A percentile compares a stretch with the other conserved stretches of the same genome.
phyloP scores from a whole-genome alignment of 169 alveolate genomes.

The Perkinsus chesapeaki region DNA sequence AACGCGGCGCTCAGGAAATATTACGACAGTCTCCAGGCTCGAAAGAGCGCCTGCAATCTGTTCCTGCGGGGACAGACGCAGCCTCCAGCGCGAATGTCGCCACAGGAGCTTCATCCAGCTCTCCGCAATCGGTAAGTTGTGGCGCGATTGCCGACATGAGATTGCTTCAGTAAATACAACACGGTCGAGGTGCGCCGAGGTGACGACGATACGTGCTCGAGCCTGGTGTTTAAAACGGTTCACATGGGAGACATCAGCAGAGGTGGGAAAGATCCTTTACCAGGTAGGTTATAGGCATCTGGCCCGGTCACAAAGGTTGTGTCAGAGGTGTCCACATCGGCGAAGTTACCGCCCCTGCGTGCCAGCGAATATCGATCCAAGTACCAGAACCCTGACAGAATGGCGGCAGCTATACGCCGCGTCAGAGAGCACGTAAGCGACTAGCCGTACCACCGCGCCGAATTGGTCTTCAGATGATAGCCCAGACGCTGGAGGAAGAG shows the following conservation, averaged over 20 bases:
- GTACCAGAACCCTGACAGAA: background rate
- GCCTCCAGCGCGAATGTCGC: background rate
- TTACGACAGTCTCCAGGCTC: background rate
- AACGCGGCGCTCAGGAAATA: background rate
- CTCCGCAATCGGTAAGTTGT: background rate
- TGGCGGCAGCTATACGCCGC: background rate
- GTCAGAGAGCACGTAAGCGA: background rate
- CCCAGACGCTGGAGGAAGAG: background rate
- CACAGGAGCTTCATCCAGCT: background rate
- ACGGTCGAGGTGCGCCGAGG: background rate
- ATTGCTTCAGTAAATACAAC: background rate
- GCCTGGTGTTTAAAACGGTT: background rate
- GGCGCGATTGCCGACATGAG: background rate
- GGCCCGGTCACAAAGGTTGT: background rate
- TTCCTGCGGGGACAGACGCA: background rate
- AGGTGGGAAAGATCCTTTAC: background rate
- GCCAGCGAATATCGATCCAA: background rate
- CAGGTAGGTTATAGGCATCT: background rate
- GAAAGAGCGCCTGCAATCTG: background rate
- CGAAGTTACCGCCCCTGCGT: background rate
- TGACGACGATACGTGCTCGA: background rate
- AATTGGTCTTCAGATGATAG: background rate
- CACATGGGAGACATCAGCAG: background rate
- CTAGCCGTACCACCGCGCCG: background rate
- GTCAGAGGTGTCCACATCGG: background rate